Evolutionary conservation across 2,329 filamentous ascomycete species (phyloP).

Genomic region (Aspergillus uvarum): DNA sequence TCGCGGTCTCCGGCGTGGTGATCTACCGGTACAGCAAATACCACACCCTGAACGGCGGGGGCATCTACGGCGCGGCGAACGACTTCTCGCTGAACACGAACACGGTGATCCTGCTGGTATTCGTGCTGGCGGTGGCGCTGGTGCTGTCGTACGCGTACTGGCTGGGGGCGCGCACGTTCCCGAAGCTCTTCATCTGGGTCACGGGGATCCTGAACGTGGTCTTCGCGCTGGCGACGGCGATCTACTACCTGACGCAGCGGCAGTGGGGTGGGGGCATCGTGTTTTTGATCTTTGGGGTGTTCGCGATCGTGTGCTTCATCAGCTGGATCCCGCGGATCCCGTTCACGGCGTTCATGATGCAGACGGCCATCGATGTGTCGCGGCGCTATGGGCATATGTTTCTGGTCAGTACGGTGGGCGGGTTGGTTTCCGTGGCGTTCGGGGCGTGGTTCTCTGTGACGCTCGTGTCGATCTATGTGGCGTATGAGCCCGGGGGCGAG

Average conservation of each 20-base stretch:
- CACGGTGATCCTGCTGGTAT: slow-evolving; percentile 80
- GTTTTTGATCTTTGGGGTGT: slow-evolving; percentile 77
- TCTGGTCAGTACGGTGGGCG: slow-evolving; percentile 78
- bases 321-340: slow-evolving; percentile 89
- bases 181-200: slow-evolving; percentile 89
- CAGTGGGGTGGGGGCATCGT: slow-evolving; percentile 86
- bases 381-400: slow-evolving; percentile 84
- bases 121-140: slow-evolving; percentile 71
- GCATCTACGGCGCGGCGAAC: slow-evolving; percentile 70
- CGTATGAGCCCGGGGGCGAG: slow-evolving; percentile 64
- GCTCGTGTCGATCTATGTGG: slow-evolving; percentile 80
- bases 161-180: slow-evolving; percentile 70
- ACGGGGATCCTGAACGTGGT: slow-evolving; percentile 86
- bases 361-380: slow-evolving; percentile 80
- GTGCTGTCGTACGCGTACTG: slow-evolving; percentile 77
- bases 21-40: slow-evolving; percentile 71
- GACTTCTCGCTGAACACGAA: slow-evolving; percentile 73
- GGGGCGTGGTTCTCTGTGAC: slow-evolving; percentile 85
- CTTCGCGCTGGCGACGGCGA: slow-evolving; percentile 78
- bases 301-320: slow-evolving; percentile 79
- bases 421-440: slow-evolving; percentile 71
- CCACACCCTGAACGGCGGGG: slow-evolving; percentile 63
- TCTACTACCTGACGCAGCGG: slow-evolving; percentile 75
- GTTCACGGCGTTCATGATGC: slow-evolving; percentile 86
- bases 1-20: slow-evolving; percentile 71